A percentile compares a stretch with the other conserved stretches of the same genome.
These are phyloP conservation scores for Camellia granthamiana DNA, from an alignment of 148 eudicot genomes.

Conservation along the genomic window DNA sequence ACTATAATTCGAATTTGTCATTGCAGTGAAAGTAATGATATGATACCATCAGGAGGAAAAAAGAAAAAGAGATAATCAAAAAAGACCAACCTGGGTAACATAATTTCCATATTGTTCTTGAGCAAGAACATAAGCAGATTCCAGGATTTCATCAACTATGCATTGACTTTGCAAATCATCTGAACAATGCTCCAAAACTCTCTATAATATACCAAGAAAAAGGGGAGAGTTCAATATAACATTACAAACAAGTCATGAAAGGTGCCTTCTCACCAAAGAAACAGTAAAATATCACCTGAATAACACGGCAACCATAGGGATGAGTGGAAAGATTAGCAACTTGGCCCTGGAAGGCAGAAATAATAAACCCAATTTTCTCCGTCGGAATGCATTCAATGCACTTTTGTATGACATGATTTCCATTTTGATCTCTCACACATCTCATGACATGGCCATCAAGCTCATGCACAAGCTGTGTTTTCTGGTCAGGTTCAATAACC, in stretches of 20 bases:
- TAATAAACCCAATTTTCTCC: constrained; percentile 65
- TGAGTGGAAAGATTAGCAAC: constrained; percentile 78
- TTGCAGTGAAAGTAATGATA: not conserved
- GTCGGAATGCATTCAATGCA: constrained; percentile 84
- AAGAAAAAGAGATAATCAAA: not conserved
- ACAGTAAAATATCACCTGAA: constrained; percentile 51
- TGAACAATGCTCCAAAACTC: constrained; percentile 81
- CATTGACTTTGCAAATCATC: constrained; percentile 63
- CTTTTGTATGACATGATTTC: constrained; percentile 92
- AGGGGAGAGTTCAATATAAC: not conserved
- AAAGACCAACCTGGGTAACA: constrained; percentile 73
- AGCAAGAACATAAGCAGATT: constrained; percentile 72
- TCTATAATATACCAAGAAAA: constrained; percentile 31
- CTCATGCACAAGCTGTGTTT: constrained; percentile 68
- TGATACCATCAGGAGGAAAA: not conserved
- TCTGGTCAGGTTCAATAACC: constrained; percentile 84
- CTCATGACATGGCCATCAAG: constrained; percentile 84
- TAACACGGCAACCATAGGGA: constrained; percentile 97
- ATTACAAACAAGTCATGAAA: not conserved
- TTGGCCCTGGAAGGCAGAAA: constrained; percentile 71
- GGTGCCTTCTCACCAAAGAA: not conserved
- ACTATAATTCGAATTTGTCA: too few species aligned
- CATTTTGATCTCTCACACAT: constrained; percentile 95
- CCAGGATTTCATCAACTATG: constrained; percentile 86
- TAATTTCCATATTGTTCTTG: constrained; percentile 97